Conservation (phyloP, 148 eudicot species). For the Arbutus unedo region DNA sequence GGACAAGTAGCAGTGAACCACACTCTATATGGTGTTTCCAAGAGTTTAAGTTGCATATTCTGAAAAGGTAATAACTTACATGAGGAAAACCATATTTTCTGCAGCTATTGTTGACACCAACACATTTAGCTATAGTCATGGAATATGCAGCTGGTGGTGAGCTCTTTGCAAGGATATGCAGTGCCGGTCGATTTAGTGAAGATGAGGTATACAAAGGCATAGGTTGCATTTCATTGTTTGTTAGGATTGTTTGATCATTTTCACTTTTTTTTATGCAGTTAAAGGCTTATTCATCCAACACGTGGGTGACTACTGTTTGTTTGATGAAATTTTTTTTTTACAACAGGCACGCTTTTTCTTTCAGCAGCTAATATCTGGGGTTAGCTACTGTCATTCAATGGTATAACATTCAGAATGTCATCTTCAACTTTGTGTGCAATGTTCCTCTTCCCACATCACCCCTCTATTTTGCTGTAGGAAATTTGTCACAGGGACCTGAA, state of each 20-base stretch:
- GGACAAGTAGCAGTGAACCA: background rate
- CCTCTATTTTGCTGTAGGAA: conserved; percentile 49
- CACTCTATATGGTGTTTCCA: background rate
- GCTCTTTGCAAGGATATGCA: conserved; percentile 53
- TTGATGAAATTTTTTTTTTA: background rate
- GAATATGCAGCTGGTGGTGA: conserved; percentile 70
- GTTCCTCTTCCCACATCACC: background rate
- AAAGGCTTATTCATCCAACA: background rate
- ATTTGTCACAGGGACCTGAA: conserved; percentile 91
- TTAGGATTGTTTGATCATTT: background rate
- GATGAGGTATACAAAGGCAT: conserved; percentile 42
- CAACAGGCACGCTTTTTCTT: conserved; percentile 83
- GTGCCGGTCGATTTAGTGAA: conserved; percentile 63
- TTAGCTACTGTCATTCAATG: conserved; percentile 88
- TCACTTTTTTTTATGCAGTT: background rate
- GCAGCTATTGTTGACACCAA: conserved; percentile 45
- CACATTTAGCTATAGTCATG: conserved; percentile 60
- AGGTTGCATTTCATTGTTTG: conserved; percentile 5
- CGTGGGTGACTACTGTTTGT: background rate
- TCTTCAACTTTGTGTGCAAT: background rate
- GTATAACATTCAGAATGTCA: conserved; percentile 26
- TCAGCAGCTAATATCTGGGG: conserved; percentile 94
- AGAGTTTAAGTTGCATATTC: background rate
- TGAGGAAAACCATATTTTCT: conserved; percentile 2
- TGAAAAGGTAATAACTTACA: background rate